Conservation (phyloP, 495 filamentous ascomycete genomes). For the Talaromyces proteolyticus region DNA sequence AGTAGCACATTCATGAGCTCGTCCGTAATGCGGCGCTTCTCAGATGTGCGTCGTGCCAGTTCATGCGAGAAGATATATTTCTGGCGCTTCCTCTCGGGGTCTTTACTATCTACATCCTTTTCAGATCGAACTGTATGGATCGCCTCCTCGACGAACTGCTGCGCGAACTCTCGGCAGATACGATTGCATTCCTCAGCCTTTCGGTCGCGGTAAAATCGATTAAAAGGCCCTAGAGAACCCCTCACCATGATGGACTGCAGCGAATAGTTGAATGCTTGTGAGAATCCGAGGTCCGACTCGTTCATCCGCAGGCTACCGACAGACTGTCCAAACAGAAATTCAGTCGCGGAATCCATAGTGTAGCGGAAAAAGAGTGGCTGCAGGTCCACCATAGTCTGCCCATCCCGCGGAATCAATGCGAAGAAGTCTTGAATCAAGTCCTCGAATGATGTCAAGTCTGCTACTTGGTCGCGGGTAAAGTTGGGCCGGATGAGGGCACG, state of each 20-base stretch:
- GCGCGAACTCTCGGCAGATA: constrained; percentile 21
- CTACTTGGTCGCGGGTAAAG: constrained; percentile 55
- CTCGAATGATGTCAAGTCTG: constrained; percentile 54
- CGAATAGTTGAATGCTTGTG: constrained; percentile 15
- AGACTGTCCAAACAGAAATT: constrained; percentile 66
- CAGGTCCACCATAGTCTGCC: constrained; percentile 52
- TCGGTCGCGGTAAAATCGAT: not conserved
- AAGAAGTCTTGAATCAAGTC: constrained; percentile 49
- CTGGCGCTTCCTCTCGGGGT: constrained; percentile 7
- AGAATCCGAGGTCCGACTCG: constrained; percentile 9
- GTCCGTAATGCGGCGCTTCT: constrained; percentile 48
- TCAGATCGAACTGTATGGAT: constrained; percentile 23
- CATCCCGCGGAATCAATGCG: constrained; percentile 35
- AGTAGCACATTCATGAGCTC: constrained; percentile 47
- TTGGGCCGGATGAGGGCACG: constrained; percentile 57
- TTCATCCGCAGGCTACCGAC: constrained; percentile 24
- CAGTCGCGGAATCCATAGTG: constrained; percentile 21
- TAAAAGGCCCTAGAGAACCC: constrained; percentile 26
- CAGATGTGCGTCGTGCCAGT: constrained; percentile 33
- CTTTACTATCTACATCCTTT: not conserved
- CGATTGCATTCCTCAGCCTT: constrained; percentile 27
- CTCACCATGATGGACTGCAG: constrained; percentile 16
- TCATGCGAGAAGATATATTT: not conserved
- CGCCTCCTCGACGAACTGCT: constrained; percentile 26
- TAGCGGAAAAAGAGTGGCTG: constrained; percentile 55